phyloP scores from a whole-genome alignment of 192 early-diverging fungal genomes.

The Pilobolus umbonatus region DNA sequence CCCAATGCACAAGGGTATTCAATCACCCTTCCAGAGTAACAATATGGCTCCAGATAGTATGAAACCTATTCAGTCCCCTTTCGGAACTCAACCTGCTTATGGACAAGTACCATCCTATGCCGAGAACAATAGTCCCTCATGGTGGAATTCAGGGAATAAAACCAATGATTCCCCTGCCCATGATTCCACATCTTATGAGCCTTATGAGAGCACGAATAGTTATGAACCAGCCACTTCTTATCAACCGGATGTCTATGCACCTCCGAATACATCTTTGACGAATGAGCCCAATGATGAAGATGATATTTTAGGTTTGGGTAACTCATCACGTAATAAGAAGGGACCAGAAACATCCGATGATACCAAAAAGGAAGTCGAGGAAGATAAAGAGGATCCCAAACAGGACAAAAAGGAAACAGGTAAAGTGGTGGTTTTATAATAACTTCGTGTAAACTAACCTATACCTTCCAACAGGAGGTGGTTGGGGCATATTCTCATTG shows the following conservation, averaged over 20 bases:
- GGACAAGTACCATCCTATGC: neutral
- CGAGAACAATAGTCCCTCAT: neutral
- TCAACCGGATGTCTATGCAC: conserved; percentile 18
- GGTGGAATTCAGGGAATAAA: neutral
- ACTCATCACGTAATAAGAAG: conserved; percentile 35
- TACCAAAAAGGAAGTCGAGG: conserved; percentile 25
- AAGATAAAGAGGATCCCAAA: conserved; percentile 22
- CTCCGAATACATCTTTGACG: conserved; percentile 13
- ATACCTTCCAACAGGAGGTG: conserved; percentile 3
- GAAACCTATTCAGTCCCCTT: conserved; percentile 4
- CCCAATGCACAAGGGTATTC: conserved; percentile 1
- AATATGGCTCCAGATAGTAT: too few species aligned
- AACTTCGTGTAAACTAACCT: too few species aligned
- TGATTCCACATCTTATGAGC: conserved; percentile 8
- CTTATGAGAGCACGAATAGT: neutral
- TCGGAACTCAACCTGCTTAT: conserved; percentile 3
- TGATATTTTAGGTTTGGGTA: conserved; percentile 61
- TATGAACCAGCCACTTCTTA: neutral
- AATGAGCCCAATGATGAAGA: conserved; percentile 36
- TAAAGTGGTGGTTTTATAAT: too few species aligned
- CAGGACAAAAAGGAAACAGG: conserved; percentile 9
- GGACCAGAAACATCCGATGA: conserved; percentile 3
- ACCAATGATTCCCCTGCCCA: neutral
- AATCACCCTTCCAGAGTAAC: conserved; percentile 12
- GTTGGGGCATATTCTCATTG: conserved; percentile 34